Evolutionary conservation across 148 eudicot genomes (phyloP).

Genomic region (Rhododendron kiyosumense): DNA sequence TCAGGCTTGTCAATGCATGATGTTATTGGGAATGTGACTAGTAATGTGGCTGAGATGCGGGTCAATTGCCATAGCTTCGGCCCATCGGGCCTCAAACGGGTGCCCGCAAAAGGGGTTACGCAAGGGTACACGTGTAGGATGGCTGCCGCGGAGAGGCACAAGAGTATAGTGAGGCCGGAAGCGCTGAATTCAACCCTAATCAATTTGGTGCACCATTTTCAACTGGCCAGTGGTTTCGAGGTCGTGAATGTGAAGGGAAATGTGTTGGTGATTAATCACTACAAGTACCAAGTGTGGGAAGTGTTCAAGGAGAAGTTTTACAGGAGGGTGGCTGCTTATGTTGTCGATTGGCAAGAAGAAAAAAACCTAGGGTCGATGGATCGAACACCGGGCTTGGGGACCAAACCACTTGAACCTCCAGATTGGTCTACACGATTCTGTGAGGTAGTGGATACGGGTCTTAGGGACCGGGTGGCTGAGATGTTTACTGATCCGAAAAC

Average conservation of each 20-base stretch:
- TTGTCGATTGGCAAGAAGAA: slow-evolving; percentile 36
- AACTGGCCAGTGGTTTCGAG: slow-evolving; percentile 24
- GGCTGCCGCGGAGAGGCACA: slow-evolving; percentile 43
- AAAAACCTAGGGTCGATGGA: slow-evolving; percentile 40
- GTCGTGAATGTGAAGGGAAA: slow-evolving; percentile 14
- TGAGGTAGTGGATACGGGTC: slow-evolving; percentile 34
- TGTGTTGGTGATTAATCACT: slow-evolving; percentile 47
- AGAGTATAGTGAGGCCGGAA: slow-evolving; percentile 49
- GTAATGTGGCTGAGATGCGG: slow-evolving; percentile 34
- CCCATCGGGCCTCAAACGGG: slow-evolving; percentile 41
- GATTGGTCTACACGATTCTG: slow-evolving; percentile 50
- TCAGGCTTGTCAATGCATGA: slow-evolving; percentile 13
- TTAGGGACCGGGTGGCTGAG: slow-evolving; percentile 22
- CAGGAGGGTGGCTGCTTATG: slow-evolving; percentile 40
- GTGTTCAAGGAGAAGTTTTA: slow-evolving; percentile 42
- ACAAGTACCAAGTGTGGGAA: slow-evolving; percentile 52
- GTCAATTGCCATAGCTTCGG: slow-evolving; percentile 41
- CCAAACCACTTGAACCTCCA: slow-evolving; percentile 33
- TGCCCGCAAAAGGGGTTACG: slow-evolving; percentile 38
- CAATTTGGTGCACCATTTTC: slow-evolving; percentile 55
- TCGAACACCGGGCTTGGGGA: slow-evolving; percentile 58
- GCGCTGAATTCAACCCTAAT: slow-evolving; percentile 35
- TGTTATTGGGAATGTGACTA: slow-evolving; percentile 16
- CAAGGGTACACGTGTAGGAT: slow-evolving; percentile 51
- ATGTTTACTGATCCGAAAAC: slow-evolving; percentile 22